Evolutionary conservation across 2,329 filamentous ascomycete genomes (phyloP), one percentile per base, ranked within the genome.

Genomic region (Exophiala sp.): DNA sequence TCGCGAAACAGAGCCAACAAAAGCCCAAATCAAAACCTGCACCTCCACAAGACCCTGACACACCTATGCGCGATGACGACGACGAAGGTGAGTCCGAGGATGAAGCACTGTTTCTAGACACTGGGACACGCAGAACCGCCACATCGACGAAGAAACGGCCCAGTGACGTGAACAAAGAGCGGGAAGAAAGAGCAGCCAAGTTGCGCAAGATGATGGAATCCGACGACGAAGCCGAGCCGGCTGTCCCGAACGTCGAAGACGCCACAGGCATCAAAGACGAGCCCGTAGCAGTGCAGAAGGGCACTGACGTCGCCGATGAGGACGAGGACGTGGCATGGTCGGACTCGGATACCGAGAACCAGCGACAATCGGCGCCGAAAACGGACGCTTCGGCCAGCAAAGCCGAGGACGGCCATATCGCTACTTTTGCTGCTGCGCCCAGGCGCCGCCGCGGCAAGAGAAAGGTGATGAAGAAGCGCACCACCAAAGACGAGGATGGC

Each of bases 391-490:
- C 60, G 67, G 9, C 29, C 66, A 73, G 37, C 21, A 27, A 41
- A 2, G 9, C 34, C 3, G 18, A 42, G 2, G 16, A 29, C 38
- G 40, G 35, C n/a, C 46, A 38, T 9, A n/a, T 66, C 72, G 43
- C 72, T 78, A 46, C 67, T 71, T 1, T 65, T 74, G 22, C 29
- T 32, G 7, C 29, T 3, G 52, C 67, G 67, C 80, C 77, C 49
- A 86, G 85, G 0, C 79, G 88, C 32, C 77, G 86, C 52, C 80
- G 89, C 56, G 88, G 88, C 24, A 83, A 80, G 65, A 79, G 90
- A 59, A 81, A 84, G 60, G 80, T 96, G 6, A 88, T 86, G 80
- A 89, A 87, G 70, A 95, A 94, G 75, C 86, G 85, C 72, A 89
- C 85, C 38, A 78, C 85, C 48, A 84, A 89, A 66, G 90, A 96